Conservation (phyloP, 139 green algal species). For the Chlamydomonas incerta region DNA sequence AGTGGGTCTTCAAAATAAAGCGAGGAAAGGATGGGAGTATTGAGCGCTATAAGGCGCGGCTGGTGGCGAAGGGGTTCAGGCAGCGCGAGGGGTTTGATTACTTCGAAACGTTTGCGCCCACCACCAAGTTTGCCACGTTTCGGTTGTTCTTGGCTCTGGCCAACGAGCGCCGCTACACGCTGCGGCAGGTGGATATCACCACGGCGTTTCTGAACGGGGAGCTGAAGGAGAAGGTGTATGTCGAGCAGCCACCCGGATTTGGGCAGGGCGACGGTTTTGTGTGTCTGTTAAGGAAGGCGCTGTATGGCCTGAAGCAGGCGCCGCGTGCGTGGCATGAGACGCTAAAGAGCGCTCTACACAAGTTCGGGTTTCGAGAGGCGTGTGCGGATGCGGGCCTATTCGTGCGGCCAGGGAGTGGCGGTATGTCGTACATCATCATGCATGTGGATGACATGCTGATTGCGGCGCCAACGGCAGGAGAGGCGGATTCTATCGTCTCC, state of each 20-base stretch:
- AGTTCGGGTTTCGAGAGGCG: constrained; percentile 42
- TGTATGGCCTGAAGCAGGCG: constrained; percentile 69
- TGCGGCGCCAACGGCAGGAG: not conserved
- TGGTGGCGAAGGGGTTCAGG: constrained; percentile 66
- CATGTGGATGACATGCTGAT: constrained; percentile 61
- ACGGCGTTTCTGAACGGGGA: constrained; percentile 71
- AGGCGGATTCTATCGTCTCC: not conserved
- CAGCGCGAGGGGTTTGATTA: constrained; percentile 54
- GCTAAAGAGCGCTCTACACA: constrained; percentile 39
- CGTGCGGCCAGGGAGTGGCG: not conserved
- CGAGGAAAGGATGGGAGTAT: constrained; percentile 47
- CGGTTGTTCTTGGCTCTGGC: constrained; percentile 42
- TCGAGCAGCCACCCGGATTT: not conserved
- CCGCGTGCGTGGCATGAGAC: constrained; percentile 59
- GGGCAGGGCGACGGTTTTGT: constrained; percentile 30
- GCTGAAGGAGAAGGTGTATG: constrained; percentile 47
- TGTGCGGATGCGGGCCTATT: constrained; percentile 36
- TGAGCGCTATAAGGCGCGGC: constrained; percentile 64
- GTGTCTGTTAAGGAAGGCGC: constrained; percentile 44
- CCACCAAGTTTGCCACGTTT: constrained; percentile 31
- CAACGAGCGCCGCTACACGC: constrained; percentile 51
- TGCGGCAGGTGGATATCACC: constrained; percentile 66
- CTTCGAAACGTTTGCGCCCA: constrained; percentile 55
- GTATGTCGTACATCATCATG: constrained; percentile 43
- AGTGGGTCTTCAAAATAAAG: constrained; percentile 65